Evolutionary conservation across 1,139 yeast species (phyloP), one percentile per base, ranked within the genome.

Genomic region (Geotrichum phurueaensis): DNA sequence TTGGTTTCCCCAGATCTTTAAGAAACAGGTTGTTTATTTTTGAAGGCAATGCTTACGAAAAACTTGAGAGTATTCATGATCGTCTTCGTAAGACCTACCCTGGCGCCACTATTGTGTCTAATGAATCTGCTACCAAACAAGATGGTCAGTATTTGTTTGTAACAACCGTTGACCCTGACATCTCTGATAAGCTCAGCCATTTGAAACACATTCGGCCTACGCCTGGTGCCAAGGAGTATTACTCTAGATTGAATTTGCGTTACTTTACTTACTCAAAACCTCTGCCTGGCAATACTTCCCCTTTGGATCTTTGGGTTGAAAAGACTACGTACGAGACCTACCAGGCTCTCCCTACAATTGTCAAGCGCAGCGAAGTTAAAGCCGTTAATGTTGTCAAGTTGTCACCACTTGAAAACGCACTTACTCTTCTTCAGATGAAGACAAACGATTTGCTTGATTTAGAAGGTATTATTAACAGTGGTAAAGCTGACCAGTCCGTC

Each of bases 21-120:
- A 79, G 96, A 69, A 88, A 89, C 55, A 83, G 86, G 68, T 85
- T 84, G 63, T 91, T 86, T 71, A 86, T 90, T 61, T 89, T 86
- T 70, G 96, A 90, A 75, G 96, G 96, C 15, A 78, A 84, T 58
- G 91, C 96, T 36, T 90, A 88, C 75, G 97, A 90, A 70, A 95
- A 89, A 72, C 85, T 90, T 61, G 86, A 91, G 3, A 85, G 95
- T 1, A 87, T 90, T 71, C 92, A 87, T 68, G 90, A 86, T 68
- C 80, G 96, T 67, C 76, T 90, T 65, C 80, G 85, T 68, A 82
- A 85, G 70, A 75, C 87, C 56, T 88, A 89, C 72, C 96, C 95
- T 31, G 96, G 96, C 58, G 89, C 96, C 0, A 81, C 86, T 62
- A 84, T 89, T 63, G 78, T 89, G 39, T 77, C 84, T 54, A 84